Evolutionary conservation across 192 early-diverging fungal species (phyloP).

Genomic region (Geosiphon pyriformis): DNA sequence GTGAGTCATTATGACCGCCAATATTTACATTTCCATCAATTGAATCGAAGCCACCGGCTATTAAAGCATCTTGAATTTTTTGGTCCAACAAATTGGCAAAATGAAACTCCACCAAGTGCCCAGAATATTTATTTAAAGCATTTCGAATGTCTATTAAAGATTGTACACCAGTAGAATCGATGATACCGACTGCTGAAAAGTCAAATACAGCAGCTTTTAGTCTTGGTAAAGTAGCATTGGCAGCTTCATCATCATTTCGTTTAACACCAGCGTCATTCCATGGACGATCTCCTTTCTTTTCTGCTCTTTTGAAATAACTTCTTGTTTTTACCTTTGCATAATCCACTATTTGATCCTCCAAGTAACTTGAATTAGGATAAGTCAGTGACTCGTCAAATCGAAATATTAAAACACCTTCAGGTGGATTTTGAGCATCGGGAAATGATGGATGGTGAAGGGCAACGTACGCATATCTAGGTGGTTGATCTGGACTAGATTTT

Average conservation of each 20-base stretch:
- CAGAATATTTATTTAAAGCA: constrained; percentile 33
- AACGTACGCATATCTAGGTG: constrained; percentile 27
- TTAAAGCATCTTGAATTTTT: background rate
- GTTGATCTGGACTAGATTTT: constrained; percentile 21
- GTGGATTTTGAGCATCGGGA: constrained; percentile 21
- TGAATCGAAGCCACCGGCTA: background rate
- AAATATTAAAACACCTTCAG: constrained; percentile 67
- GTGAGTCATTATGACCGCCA: too few relatives aligned
- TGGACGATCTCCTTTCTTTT: constrained; percentile 41
- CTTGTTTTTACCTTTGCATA: constrained; percentile 31
- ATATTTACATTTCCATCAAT: too few relatives aligned
- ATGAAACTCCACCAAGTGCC: constrained; percentile 35
- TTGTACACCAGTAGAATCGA: constrained; percentile 80
- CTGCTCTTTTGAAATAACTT: constrained; percentile 40
- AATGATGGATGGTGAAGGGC: constrained; percentile 13
- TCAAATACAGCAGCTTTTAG: constrained; percentile 77
- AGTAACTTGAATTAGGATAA: constrained; percentile 63
- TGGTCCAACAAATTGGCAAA: constrained; percentile 29
- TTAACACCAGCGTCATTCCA: constrained; percentile 48
- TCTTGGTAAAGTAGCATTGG: constrained; percentile 30
- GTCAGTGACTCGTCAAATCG: constrained; percentile 56
- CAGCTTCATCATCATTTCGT: constrained; percentile 36
- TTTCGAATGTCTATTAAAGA: constrained; percentile 57
- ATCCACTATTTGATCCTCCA: constrained; percentile 45
- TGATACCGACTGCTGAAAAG: constrained; percentile 66